A percentile compares a stretch with the other conserved stretches of the same genome.
Evolutionary conservation across 2,329 filamentous ascomycete species (phyloP).

Genomic region (Westerdykella aurantiaca): DNA sequence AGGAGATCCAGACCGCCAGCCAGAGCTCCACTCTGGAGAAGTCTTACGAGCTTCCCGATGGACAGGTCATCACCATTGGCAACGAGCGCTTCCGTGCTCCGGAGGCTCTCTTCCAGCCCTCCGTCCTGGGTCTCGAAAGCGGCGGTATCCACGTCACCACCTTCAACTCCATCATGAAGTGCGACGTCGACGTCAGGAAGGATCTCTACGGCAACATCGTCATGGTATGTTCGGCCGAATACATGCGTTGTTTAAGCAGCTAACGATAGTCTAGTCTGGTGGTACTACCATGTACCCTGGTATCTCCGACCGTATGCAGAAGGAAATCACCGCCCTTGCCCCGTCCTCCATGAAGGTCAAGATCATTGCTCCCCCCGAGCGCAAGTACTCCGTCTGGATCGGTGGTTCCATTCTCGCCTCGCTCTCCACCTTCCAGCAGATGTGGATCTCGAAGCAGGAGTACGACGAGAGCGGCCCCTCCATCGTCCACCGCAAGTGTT

Average conservation of each 20-base stretch:
- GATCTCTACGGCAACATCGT: conserved; percentile 99
- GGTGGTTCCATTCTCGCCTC: conserved; percentile 99
- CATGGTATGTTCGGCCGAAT: conserved; percentile 68
- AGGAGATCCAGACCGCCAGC: conserved; percentile 99
- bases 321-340: conserved; percentile 99
- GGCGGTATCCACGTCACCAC: conserved; percentile 99
- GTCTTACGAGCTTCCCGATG: conserved; percentile 99
- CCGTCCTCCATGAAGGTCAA: conserved; percentile 99
- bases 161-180: conserved; percentile 99
- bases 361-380: conserved; percentile 99
- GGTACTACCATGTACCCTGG: conserved; percentile 99
- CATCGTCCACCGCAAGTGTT: conserved; percentile 99
- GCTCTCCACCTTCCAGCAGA: conserved; percentile 99
- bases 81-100: conserved; percentile 99
- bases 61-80: conserved; percentile 99
- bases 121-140: conserved; percentile 94
- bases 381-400: conserved; percentile 99
- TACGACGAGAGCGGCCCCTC: conserved; percentile 99
- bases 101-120: conserved; percentile 99
- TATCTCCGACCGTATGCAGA: conserved; percentile 99
- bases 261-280: conserved; percentile 68
- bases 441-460: conserved; percentile 99
- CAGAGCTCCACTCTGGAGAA: conserved; percentile 99
- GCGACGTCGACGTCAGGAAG: conserved; percentile 99
- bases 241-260: conserved; percentile 9